Evolutionary conservation across 768 basidiomycete species (phyloP).

Genomic region (Lactarius hatsudake): DNA sequence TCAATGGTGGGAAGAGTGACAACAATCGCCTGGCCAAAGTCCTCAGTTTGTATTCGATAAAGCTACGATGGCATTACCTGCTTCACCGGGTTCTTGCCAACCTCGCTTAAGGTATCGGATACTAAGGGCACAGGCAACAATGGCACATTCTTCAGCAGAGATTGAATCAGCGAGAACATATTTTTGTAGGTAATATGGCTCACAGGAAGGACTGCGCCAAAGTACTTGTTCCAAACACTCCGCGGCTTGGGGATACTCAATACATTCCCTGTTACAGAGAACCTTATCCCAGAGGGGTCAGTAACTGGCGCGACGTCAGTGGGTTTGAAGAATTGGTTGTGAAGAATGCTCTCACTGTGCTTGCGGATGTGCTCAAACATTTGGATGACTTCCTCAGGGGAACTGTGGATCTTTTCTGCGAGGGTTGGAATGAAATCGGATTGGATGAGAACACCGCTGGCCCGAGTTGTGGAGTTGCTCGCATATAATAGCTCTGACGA

Average conservation of each 20-base stretch:
- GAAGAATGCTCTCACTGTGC: slow-evolving; percentile 47
- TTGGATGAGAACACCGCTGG: slow-evolving; percentile 66
- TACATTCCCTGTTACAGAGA: slow-evolving; percentile 90
- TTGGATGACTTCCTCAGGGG: slow-evolving; percentile 66
- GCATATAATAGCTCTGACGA: slow-evolving; percentile 64
- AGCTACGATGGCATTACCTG: slow-evolving; percentile 48
- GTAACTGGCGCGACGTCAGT: slow-evolving; percentile 54
- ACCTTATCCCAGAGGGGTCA: slow-evolving; percentile 76
- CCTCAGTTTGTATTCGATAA: slow-evolving; percentile 7
- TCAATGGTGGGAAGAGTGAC: slow-evolving; percentile 93
- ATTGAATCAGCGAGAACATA: slow-evolving; percentile 1
- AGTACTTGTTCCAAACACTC: slow-evolving; percentile 70
- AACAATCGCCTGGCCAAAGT: slow-evolving; percentile 62
- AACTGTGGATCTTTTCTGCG: slow-evolving; percentile 64
- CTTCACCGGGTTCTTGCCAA: slow-evolving; percentile 70
- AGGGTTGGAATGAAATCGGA: slow-evolving; percentile 78
- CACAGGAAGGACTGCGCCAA: slow-evolving; percentile 58
- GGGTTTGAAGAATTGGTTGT: neutral
- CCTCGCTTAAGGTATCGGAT: slow-evolving; percentile 63
- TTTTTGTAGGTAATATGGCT: slow-evolving; percentile 26
- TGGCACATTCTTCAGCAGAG: slow-evolving; percentile 42
- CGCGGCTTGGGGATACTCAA: slow-evolving; percentile 66
- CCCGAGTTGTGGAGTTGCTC: slow-evolving; percentile 65
- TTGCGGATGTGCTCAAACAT: slow-evolving; percentile 74
- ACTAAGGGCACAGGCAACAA: slow-evolving; percentile 67